Conservation (phyloP, 352 stramenopile genomes). For the Phytopythium montanum region DNA sequence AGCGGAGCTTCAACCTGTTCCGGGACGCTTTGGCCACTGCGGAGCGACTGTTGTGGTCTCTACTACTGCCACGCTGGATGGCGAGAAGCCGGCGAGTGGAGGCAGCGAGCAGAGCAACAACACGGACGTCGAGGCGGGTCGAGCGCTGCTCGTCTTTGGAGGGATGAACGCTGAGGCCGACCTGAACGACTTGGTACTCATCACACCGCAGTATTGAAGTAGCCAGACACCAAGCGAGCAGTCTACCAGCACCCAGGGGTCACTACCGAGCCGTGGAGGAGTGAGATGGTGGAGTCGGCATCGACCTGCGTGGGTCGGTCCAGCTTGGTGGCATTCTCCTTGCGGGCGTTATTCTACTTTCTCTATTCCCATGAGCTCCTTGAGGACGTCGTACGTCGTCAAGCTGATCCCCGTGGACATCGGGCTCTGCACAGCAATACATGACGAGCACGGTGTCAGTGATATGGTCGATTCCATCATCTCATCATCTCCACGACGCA, state of each 20-base stretch:
- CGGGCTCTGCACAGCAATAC: slow-evolving; percentile 48
- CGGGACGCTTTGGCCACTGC: slow-evolving; percentile 49
- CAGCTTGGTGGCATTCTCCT: background rate
- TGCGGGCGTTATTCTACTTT: slow-evolving; percentile 50
- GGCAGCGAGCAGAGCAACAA: background rate
- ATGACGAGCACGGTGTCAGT: background rate
- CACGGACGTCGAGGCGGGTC: background rate
- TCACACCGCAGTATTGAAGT: slow-evolving; percentile 7
- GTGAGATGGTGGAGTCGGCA: background rate
- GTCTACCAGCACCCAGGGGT: background rate
- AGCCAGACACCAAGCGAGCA: background rate
- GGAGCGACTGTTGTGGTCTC: slow-evolving; percentile 17
- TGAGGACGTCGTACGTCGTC: slow-evolving; percentile 84
- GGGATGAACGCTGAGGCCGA: slow-evolving; percentile 51
- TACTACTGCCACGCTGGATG: background rate
- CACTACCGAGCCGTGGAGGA: no score
- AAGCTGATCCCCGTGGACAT: slow-evolving; percentile 84
- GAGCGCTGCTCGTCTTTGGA: slow-evolving; percentile 48
- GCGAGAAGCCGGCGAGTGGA: slow-evolving; percentile 2
- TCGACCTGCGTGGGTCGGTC: no score
- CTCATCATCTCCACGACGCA: no score
- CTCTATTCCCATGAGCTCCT: slow-evolving; percentile 81
- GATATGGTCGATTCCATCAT: background rate
- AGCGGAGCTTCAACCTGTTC: slow-evolving; percentile 3
- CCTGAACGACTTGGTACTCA: slow-evolving; percentile 35